These are phyloP conservation scores for Anastatica hierochuntica DNA, from an alignment of 345 rosid genomes.

Conservation along the genomic window DNA sequence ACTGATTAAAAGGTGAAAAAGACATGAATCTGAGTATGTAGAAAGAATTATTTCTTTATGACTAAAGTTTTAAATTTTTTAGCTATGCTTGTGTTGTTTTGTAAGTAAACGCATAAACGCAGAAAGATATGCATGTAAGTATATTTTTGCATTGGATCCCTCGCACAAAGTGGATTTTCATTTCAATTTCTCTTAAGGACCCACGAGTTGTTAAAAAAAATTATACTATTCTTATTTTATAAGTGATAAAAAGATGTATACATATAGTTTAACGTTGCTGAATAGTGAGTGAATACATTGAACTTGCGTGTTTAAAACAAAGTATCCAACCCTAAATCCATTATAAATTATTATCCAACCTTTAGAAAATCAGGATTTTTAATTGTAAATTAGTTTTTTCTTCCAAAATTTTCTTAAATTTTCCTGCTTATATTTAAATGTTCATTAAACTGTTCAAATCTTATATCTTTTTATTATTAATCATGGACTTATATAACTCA, in stretches of 20 bases:
- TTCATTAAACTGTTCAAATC: too few species aligned
- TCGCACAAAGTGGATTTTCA: conserved; percentile 41
- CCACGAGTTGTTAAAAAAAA: conserved; percentile 1
- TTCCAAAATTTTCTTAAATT: too few species aligned
- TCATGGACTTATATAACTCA: too few species aligned
- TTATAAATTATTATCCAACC: too few species aligned
- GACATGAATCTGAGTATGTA: conserved; percentile 12
- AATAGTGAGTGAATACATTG: conserved; percentile 29
- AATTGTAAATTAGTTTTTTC: too few species aligned
- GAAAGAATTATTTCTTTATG: conserved; percentile 12
- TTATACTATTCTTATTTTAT: not conserved
- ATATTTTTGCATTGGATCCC: conserved; percentile 73
- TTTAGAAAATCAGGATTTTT: too few species aligned
- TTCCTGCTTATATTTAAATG: too few species aligned
- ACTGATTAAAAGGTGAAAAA: conserved; percentile 18
- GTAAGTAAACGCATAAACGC: not conserved
- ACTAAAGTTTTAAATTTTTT: conserved; percentile 6
- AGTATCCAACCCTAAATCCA: not conserved
- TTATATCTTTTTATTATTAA: too few species aligned
- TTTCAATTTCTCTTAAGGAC: conserved; percentile 14
- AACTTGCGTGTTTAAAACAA: conserved; percentile 12
- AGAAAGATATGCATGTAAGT: conserved; percentile 15
- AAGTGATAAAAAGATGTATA: not conserved
- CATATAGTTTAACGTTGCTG: too few species aligned
- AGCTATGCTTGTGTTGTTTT: too few species aligned